Base-by-base conservation (phyloP, 2,329 filamentous ascomycete genomes). In the Zymoseptoria tritici region DNA sequence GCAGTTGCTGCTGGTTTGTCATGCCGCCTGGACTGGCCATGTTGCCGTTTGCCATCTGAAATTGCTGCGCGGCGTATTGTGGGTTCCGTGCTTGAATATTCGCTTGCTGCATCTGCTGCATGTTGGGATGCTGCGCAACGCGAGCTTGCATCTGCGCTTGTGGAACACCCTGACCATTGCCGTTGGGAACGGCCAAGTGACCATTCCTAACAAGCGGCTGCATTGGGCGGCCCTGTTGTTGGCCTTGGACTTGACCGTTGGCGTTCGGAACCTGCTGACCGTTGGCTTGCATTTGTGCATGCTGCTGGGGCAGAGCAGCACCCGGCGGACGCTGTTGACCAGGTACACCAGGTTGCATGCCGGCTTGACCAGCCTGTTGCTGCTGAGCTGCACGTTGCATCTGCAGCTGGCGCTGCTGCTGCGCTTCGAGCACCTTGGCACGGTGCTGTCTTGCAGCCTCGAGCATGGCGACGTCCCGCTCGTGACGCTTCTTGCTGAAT, bases 401-500 rank as follows among this genome's bases (percentile, higher is more conserved):
- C 52, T 72, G 68, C 22, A 71, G 70, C 66, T 75, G 72, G 20
- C 70, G 73, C 59, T 74, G 73, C 53, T 58, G n/a, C 36, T 64
- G 64, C 11, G 69, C 69, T 52, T 70, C 64, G n/a, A 67, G 65
- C 64, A 75, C 66, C 55, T 70, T 67, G 4, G 57, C 55, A 67
- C 76, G 71, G 70, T 75, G 79, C 58, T 79, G 77, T 50, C 68
- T 51, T 51, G 57, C 52, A 49, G 58, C 57, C 50, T 66, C 68
- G 62, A 83, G 75, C 70, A 88, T 81, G 71, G 62, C 59, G 70
- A 92, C 81, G 67, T 97, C 93, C 52, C 90, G 85, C 71, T 97
- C 93, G 76, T 88, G 87, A 67, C 94, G 91, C 71, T 97, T 81
- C 56, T 90, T 82, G 71, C 92, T 97, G 72, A 97, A 96, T 66